Base-by-base conservation (phyloP, 1,139 yeast species). In the Zhuliangozyma parablackwelliae region DNA sequence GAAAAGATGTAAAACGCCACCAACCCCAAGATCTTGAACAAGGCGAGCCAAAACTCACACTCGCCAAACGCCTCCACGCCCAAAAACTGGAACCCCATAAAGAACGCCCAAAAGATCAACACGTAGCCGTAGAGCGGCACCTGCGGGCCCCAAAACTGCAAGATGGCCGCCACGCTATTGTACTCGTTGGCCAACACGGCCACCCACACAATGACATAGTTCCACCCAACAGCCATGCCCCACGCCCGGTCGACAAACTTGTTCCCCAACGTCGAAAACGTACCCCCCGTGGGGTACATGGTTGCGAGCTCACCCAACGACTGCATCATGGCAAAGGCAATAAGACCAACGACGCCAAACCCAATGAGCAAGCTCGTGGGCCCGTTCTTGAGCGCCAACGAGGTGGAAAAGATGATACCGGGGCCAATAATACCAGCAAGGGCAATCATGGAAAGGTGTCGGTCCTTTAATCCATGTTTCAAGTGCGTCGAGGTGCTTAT, bases 61-160 rank as follows among this genome's bases (percentile, higher is more conserved):
- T 80, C 86, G 29, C 95, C 95, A 50, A 77, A 80, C 1, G 72
- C 72, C 5, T 63, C 60, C 2, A 79, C 82, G 1, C 83, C 83
- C 32, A 78, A 54, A 39, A 78, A 66, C 49, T 77, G 82, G 51
- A 79, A 74, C 5, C 61, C 71, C 42, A 73, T 51, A 47, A 80
- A 78, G 2, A 68, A 69, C 13, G 56, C 57, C 82, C 82, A 78
- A 45, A 79, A 72, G 7, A 79, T 63, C 35, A 78, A 51, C 27
- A 79, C 61, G 49, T 75, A 80, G 1, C 82, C 84, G 50, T 74
- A 78, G 26, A 75, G 53, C 1, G 84, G 83, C 2, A 79, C 77
- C 44, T 73, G 71, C 10, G 77, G 78, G 6, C 79, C 78, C 84
- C 84, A 79, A 44, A 61, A 76, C 39, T 65, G 68, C 59, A 79